Evolutionary conservation across 1,284 basidiomycete genomes (phyloP), one percentile per base, ranked within the genome.

Genomic region (Fomitopsis pinicola): DNA sequence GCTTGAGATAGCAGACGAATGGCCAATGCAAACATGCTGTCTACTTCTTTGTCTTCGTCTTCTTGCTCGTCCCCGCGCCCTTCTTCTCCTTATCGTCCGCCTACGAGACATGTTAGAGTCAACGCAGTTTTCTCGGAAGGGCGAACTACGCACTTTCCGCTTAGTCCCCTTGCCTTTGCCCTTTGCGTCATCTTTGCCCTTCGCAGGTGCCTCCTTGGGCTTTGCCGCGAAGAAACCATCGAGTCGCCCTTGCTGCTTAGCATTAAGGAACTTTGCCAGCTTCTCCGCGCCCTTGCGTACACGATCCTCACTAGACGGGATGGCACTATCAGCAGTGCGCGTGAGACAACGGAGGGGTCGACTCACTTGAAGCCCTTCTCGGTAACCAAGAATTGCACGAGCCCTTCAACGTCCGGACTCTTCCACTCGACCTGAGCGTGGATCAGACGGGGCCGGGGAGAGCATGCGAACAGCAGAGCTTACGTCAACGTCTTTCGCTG

Each of bases 211-310:
- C 53, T 73, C 65, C 67, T 82, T 87, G 70, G 72, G 79, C 68
- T 89, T 86, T 17, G 88, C 84, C 3, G 88, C 87, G 76, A 99
- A 99, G 78, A 98, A 99, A 0, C 95, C 93, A 69, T 99, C 97
- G 8, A 99, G 80, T 10, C 97, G 88, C 8, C 97, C 96, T 78
- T 99, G 97, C 70, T 98, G 97, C 72, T 98, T 99, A 45, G 89
- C 86, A 57, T 87, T 89, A 54, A 98, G 80, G 73, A 88, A 92
- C 71, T 95, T 97, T 54, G 87, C 77, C 36, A 99, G 82, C 72
- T 98, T 98, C 59, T 97, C 95, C 6, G 94, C 95, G 17, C 96
- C 95, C 72, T 93, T 96, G 30, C 97, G 88, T 2, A 99, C 95
- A 53, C 97, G 89, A 35, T 99, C 97, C 81, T 99, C 97, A 67